Base-by-base conservation (phyloP, 768 basidiomycete genomes). In the Chiua virens region DNA sequence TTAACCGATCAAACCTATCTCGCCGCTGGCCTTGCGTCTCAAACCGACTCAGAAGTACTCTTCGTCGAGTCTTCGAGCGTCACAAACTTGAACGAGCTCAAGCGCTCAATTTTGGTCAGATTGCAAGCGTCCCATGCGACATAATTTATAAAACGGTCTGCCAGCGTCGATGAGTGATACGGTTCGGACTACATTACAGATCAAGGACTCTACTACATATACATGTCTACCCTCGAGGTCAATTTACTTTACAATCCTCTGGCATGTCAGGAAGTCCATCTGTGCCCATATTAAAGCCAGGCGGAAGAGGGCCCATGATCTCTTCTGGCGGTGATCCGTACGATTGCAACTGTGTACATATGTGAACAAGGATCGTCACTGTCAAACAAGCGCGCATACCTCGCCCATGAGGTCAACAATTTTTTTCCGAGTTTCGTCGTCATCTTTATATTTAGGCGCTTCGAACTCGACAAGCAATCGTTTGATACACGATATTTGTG, bases 231-330 rank as follows among this genome's bases (percentile, higher is more conserved):
- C n/a, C n/a, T n/a, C n/a, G n/a, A n/a, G n/a, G n/a, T 30, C 13
- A 34, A 15, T 39, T 50, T 13, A 51, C 6, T n/a, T 57, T 58
- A 17, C 63, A 56, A 27, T 50, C 56, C 0, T 59, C 73, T 2
- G 78, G 75, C 15, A 81, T 44, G 36, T 76, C 65, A 5, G 80
- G 82, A 52, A 76, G 62, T 13, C 83, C 84, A 44, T 87, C 84
- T 2, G 73, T 42, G 0, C 80, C 82, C 22, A 85, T 55, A 8
- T 70, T 74, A 25, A 82, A 68, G n/a, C 87, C 89, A 3, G 87
- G 79, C 0, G 92, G 92, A 42, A 93, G 73, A 0, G 83, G 80
- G 2, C 90, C 92, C 87, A 93, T 92, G 44, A 93, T 78, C 59
- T 90, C 89, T 18, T 79, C 62, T 3, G 92, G 92, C 0, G 90